Percentiles rank a stretch among this genome's conserved stretches.
These are phyloP conservation scores for Trametes cinnabarina DNA, from an alignment of 768 basidiomycete genomes.

Conservation along the genomic window DNA sequence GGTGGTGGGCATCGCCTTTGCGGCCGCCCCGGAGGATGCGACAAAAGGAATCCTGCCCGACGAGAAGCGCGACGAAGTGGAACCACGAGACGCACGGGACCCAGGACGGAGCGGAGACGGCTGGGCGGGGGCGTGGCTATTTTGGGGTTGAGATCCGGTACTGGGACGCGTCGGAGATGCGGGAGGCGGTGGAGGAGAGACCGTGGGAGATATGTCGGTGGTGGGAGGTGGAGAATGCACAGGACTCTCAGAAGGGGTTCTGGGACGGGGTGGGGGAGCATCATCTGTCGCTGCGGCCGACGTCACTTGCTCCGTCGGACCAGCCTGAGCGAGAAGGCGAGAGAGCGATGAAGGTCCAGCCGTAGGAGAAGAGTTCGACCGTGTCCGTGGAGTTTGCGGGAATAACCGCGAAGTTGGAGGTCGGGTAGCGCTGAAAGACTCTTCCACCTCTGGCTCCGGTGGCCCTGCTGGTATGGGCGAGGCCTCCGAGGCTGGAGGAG, in stretches of 20 bases:
- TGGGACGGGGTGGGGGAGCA: neutral
- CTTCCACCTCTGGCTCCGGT: slow-evolving; percentile 70
- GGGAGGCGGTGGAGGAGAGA: slow-evolving; percentile 4
- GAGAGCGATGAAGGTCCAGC: slow-evolving; percentile 80
- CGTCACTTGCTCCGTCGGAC: slow-evolving; percentile 5
- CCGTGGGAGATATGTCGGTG: slow-evolving; percentile 3
- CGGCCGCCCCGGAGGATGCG: slow-evolving; percentile 33
- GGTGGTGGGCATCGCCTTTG: slow-evolving; percentile 67
- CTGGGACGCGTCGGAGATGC: slow-evolving; percentile 15
- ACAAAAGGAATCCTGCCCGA: slow-evolving; percentile 62
- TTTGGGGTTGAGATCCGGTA: slow-evolving; percentile 25
- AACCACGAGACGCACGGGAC: slow-evolving; percentile 69
- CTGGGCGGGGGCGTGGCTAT: slow-evolving; percentile 21
- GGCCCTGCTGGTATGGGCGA: slow-evolving; percentile 56
- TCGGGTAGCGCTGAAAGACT: slow-evolving; percentile 62
- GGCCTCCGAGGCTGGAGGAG: slow-evolving; percentile 26
- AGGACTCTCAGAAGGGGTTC: slow-evolving; percentile 2
- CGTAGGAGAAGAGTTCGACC: slow-evolving; percentile 65
- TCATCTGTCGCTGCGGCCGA: slow-evolving; percentile 40
- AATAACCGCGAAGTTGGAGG: slow-evolving; percentile 70
- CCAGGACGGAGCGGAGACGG: slow-evolving; percentile 67
- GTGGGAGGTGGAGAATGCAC: neutral
- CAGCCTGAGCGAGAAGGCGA: slow-evolving; percentile 73
- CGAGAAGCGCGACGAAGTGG: slow-evolving; percentile 68
- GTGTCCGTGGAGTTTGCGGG: slow-evolving; percentile 60